Evolutionary conservation across 2,329 filamentous ascomycete genomes (phyloP).

Genomic region (Conoideocrella luteorostrata): DNA sequence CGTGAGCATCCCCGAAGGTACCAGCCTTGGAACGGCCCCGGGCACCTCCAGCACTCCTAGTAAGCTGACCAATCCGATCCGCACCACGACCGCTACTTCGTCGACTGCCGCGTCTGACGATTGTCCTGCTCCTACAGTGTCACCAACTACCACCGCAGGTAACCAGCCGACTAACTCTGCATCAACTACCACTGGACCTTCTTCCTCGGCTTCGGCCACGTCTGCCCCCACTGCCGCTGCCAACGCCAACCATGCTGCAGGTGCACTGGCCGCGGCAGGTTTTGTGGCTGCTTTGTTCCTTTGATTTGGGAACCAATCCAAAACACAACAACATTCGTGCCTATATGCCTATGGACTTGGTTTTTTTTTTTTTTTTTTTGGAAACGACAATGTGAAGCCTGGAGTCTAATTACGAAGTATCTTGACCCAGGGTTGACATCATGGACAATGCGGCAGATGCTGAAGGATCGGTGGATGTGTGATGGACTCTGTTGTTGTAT

Average conservation of each 20-base stretch:
- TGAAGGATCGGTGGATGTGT: background rate
- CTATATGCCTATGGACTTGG: too few species aligned
- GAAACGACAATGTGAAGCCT: too few species aligned
- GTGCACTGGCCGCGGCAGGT: conserved; percentile 31
- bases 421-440: too few species aligned
- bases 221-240: conserved; percentile 22
- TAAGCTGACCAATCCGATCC: conserved; percentile 2
- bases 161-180: conserved; percentile 5
- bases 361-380: too few species aligned
- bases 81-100: conserved; percentile 4
- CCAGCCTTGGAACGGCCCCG: conserved; percentile 61
- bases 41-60: background rate
- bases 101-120: background rate
- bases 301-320: too few species aligned
- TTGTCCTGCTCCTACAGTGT: background rate
- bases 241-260: conserved; percentile 24
- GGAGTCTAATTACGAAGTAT: too few species aligned
- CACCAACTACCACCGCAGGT: conserved; percentile 9
- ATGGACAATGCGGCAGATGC: too few species aligned
- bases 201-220: conserved; percentile 11
- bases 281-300: conserved; percentile 34
- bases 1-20: conserved; percentile 19
- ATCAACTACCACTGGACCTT: background rate
- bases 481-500: background rate
- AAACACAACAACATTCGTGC: too few species aligned